These are phyloP conservation scores for Penicillium sp. DNA, from an alignment of 2,329 filamentous ascomycete species.

Conservation along the genomic window DNA sequence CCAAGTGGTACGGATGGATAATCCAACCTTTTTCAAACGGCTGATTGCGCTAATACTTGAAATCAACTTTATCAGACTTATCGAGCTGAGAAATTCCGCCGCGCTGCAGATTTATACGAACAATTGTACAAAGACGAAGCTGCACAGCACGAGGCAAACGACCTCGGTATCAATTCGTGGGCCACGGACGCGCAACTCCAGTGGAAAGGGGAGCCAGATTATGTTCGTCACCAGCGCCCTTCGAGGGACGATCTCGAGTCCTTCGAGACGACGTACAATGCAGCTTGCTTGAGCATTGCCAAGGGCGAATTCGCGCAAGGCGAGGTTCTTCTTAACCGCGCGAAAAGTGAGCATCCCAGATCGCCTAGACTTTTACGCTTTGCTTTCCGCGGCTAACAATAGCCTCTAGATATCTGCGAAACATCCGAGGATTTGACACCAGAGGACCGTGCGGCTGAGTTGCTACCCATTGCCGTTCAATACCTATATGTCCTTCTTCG, in stretches of 20 bases:
- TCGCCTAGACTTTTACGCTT: too few species aligned
- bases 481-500: constrained; percentile 54
- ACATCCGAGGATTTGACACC: constrained; percentile 54
- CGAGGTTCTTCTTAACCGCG: constrained; percentile 54
- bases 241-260: constrained; percentile 55
- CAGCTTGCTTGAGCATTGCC: constrained; percentile 57
- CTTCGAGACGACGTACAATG: constrained; percentile 61
- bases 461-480: constrained; percentile 57
- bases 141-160: constrained; percentile 49
- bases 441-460: constrained; percentile 54
- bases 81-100: constrained; percentile 54
- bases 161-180: constrained; percentile 56
- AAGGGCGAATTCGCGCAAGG: constrained; percentile 54
- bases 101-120: constrained; percentile 51
- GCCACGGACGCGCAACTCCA: constrained; percentile 58
- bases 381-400: background rate
- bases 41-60: constrained; percentile 2
- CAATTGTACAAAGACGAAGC: constrained; percentile 40
- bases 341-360: constrained; percentile 41
- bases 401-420: constrained; percentile 49
- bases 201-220: constrained; percentile 51
- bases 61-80: constrained; percentile 37
- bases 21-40: background rate
- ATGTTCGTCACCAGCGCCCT: constrained; percentile 49
- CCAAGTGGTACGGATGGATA: constrained; percentile 47